These are phyloP conservation scores for Ascoidea asiatica DNA, from an alignment of 805 yeast genomes.

Conservation along the genomic window DNA sequence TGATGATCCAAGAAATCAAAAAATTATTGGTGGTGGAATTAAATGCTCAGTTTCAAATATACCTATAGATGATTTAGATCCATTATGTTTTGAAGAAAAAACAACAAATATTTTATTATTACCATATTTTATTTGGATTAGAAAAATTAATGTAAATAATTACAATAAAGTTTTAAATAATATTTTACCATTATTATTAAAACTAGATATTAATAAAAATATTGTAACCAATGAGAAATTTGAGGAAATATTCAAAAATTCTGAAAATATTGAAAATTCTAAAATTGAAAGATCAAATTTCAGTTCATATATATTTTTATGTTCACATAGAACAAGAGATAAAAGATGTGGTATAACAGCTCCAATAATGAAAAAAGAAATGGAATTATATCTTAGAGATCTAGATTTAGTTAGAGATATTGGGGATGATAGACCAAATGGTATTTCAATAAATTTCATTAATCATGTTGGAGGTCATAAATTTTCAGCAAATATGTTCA, in stretches of 20 bases:
- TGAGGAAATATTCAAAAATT: constrained; percentile 10
- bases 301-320: constrained; percentile 48
- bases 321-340: constrained; percentile 87
- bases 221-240: constrained; percentile 9
- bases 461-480: constrained; percentile 97
- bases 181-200: constrained; percentile 28
- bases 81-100: constrained; percentile 26
- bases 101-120: constrained; percentile 51
- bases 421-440: constrained; percentile 63
- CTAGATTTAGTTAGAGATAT: constrained; percentile 61
- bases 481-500: constrained; percentile 77
- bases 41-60: constrained; percentile 44
- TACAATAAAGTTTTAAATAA: constrained; percentile 30
- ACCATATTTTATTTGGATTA: constrained; percentile 66
- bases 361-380: constrained; percentile 71
- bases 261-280: constrained; percentile 13
- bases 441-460: constrained; percentile 55
- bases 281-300: constrained; percentile 24
- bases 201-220: constrained; percentile 6
- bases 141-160: constrained; percentile 28
- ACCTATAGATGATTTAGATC: constrained; percentile 30
- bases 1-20: constrained; percentile 13
- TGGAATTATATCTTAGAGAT: constrained; percentile 61
- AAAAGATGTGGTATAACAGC: constrained; percentile 92
- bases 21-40: constrained; percentile 20